Evolutionary conservation across 768 basidiomycete species (phyloP), one percentile per base, ranked within the genome.

Genomic region (Pisolithus sp.): DNA sequence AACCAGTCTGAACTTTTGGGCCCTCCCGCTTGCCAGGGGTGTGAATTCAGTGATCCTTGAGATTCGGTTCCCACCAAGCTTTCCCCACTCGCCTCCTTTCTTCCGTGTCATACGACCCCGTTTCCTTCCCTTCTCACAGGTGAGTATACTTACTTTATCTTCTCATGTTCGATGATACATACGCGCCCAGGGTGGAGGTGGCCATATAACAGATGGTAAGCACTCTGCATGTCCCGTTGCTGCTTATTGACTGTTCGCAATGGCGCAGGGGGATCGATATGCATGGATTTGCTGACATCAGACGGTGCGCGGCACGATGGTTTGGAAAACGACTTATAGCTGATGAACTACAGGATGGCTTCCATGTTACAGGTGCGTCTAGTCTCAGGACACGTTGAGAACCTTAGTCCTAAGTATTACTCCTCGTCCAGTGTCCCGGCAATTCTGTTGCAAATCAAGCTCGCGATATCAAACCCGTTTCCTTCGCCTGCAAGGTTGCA

Each of bases 91-190:
- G 8, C 88, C 86, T 1, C 87, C 88, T 0, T 88, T 85, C 71
- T 86, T 89, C 68, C 77, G 86, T 51, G 81, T 88, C 30, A 75
- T 89, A 21, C 82, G 81, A 23, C 87, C 87, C 0, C 76, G 86
- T 23, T 85, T 88, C 67, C 62, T 85, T 34, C 82, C 84, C 0
- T 89, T 88, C 61, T 75, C 78, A 36, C 74, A 81, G 42, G 64
- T 69, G 30, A 21, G 44, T 28, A 24, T 24, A 43, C n/a, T 17
- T 49, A 15, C 21, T 21, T 42, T 31, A 8, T 13, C 45, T 37
- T 21, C 15, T 2, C 8, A 3, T 20, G 1, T 4, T 44, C 23
- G 26, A 23, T 45, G 18, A 43, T 42, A 49, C 50, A 57, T 20
- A 10, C 41, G 7, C 31, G 6, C 36, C 13, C 37, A 69, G 48